A percentile compares a stretch with the other conserved stretches of the same genome.
Evolutionary conservation across 768 basidiomycete genomes (phyloP).

Genomic region (Boletus vermiculosoides): DNA sequence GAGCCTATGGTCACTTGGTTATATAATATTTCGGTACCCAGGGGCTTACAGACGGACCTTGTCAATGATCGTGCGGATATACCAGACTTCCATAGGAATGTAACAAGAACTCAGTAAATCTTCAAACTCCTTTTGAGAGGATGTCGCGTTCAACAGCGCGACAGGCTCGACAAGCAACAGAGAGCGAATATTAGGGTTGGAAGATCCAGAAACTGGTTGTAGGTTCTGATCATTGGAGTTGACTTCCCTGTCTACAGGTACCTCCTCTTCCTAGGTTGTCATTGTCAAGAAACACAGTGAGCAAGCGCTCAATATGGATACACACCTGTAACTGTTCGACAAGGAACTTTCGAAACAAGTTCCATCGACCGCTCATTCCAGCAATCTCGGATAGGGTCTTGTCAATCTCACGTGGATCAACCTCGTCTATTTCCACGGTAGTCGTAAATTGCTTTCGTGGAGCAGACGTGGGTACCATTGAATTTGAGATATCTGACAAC

Average conservation of each 20-base stretch:
- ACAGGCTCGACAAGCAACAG: slow-evolving; percentile 9
- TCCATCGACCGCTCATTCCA: slow-evolving; percentile 91
- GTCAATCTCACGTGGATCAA: slow-evolving; percentile 91
- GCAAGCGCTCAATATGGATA: not conserved
- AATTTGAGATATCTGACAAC: slow-evolving; percentile 50
- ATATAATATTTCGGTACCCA: not conserved
- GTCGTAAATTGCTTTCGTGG: slow-evolving; percentile 34
- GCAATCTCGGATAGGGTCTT: slow-evolving; percentile 84
- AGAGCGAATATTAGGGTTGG: not conserved
- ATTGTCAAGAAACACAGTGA: not conserved
- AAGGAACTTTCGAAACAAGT: slow-evolving; percentile 85
- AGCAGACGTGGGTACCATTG: slow-evolving; percentile 33
- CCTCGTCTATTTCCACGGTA: slow-evolving; percentile 46
- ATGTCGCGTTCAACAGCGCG: slow-evolving; percentile 44
- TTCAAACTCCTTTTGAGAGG: slow-evolving; percentile 60
- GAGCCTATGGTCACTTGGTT: slow-evolving; percentile 56
- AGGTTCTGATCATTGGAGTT: slow-evolving; percentile 3
- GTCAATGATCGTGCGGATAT: slow-evolving; percentile 79
- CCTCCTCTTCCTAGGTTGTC: slow-evolving; percentile 19
- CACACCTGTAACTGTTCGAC: slow-evolving; percentile 67
- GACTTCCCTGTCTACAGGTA: slow-evolving; percentile 2
- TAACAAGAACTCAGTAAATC: slow-evolving; percentile 73
- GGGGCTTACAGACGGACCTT: slow-evolving; percentile 52
- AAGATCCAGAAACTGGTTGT: not conserved
- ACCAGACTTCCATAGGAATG: slow-evolving; percentile 90